phyloP scores from a whole-genome alignment of 1,139 yeast species.

The Hanseniaspora uvarum region DNA sequence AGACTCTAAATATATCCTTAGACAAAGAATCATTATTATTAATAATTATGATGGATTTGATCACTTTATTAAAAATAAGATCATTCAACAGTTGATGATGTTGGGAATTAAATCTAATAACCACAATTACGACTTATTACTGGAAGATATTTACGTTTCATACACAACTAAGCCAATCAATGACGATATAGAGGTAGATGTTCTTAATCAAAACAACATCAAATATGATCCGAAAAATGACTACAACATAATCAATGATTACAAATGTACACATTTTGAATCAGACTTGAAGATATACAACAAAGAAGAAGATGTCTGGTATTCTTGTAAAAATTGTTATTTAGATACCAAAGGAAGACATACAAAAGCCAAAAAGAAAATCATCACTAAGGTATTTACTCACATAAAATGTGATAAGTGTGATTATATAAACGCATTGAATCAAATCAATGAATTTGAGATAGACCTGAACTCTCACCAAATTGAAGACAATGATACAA shows the following conservation, averaged over 20 bases:
- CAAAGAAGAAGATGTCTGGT: constrained; percentile 2
- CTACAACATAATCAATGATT: constrained; percentile 1
- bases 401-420: constrained; percentile 10
- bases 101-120: not conserved
- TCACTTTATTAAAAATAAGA: constrained; percentile 20
- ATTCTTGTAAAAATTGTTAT: constrained; percentile 14
- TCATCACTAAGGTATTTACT: not conserved
- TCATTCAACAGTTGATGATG: constrained; percentile 70
- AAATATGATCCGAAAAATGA: not conserved
- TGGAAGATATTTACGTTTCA: not conserved
- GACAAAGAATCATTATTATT: constrained; percentile 22
- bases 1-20: constrained; percentile 16
- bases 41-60: constrained; percentile 18
- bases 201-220: not conserved
- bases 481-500: not conserved
- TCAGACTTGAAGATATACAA: not conserved
- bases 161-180: not conserved
- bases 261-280: constrained; percentile 1
- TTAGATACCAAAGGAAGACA: not conserved
- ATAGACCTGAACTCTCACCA: too few relatives aligned
- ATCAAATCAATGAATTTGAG: not conserved
- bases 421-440: not conserved
- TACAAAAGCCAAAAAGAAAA: not conserved
- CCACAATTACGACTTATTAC: not conserved
- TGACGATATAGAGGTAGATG: not conserved